Base-by-base conservation (phyloP, 352 stramenopile species). In the Pythium scleroteichum region DNA sequence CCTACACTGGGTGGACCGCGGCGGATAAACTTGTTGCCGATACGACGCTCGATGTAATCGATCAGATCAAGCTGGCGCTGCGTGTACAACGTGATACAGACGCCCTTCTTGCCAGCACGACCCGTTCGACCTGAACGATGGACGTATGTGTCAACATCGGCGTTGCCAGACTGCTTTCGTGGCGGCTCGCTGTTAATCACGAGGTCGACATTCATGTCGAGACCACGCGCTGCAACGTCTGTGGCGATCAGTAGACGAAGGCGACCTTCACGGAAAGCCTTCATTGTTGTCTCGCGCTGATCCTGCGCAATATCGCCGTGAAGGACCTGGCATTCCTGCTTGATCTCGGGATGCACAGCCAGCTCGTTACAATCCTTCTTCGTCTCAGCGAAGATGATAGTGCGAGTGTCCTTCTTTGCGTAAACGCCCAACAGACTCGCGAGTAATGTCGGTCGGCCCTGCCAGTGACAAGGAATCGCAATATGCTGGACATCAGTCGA, bases 131-230 rank as follows among this genome's bases (percentile, higher is more conserved):
- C 97, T n/a, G 92, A 98, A 45, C 97, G 87, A 73, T 99, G 97
- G 39, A 99, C 95, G 78, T 99, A 99, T 5, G 96, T 98, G 68
- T 99, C 97, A 4, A 96, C 88, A 70, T 99, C 96, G 1, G 87
- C 84, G 56, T 87, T 85, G 27, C 90, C 89, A 19, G 79, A 86
- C 49, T 75, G 73, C 79, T 88, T 93, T 55, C 74, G 83, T 56
- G 73, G 82, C 4, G 97, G 82, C 73, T 99, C 95, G 67, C 88
- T 97, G 68, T 99, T 98, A 65, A 99, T 96, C 17, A 99, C 96
- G 19, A 99, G 83, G 60, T 98, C 94, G 12, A 97, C 87, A 61
- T 98, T 96, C 77, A 99, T 99, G 75, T 99, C 97, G 55, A 99
- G 92, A 66, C 97, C 97, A 67, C 96, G 85, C 16, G 96, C 96